phyloP scores from a whole-genome alignment of 495 filamentous ascomycete species.

The Penicillium bovifimosum region DNA sequence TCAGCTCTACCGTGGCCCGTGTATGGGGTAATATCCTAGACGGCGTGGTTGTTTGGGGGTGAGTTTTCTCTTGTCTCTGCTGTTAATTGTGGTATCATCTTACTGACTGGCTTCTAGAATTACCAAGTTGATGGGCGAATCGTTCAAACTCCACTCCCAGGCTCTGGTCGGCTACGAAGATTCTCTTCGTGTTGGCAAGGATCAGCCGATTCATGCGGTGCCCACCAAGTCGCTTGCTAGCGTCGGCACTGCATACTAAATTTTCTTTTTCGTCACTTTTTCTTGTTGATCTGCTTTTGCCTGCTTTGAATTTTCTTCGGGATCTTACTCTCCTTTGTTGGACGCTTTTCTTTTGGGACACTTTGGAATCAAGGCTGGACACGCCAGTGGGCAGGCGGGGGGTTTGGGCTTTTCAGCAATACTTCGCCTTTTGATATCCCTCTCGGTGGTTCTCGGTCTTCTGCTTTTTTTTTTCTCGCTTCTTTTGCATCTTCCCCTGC shows the following conservation, averaged over 20 bases:
- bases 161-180: constrained; percentile 92
- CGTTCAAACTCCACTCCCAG: constrained; percentile 94
- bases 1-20: constrained; percentile 88
- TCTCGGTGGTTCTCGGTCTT: constrained; percentile 34
- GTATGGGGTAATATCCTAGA: constrained; percentile 98
- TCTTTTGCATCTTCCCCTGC: constrained; percentile 18
- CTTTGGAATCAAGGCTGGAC: constrained; percentile 32
- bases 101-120: constrained; percentile 59
- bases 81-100: constrained; percentile 33
- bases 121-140: constrained; percentile 95
- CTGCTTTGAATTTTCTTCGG: constrained; percentile 10
- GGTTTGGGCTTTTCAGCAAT: constrained; percentile 29
- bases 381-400: constrained; percentile 33
- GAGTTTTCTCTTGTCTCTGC: constrained; percentile 33
- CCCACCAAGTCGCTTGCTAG: constrained; percentile 43
- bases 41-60: constrained; percentile 98
- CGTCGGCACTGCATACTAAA: constrained; percentile 45
- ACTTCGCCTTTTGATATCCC: constrained; percentile 32
- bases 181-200: constrained; percentile 46
- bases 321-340: constrained; percentile 31
- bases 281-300: constrained; percentile 6
- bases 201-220: constrained; percentile 44
- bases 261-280: constrained; percentile 7
- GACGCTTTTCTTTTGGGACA: constrained; percentile 36
- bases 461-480: constrained; percentile 19